Evolutionary conservation across 305 asterid species (phyloP).

Genomic region (Salvia sclarea): DNA sequence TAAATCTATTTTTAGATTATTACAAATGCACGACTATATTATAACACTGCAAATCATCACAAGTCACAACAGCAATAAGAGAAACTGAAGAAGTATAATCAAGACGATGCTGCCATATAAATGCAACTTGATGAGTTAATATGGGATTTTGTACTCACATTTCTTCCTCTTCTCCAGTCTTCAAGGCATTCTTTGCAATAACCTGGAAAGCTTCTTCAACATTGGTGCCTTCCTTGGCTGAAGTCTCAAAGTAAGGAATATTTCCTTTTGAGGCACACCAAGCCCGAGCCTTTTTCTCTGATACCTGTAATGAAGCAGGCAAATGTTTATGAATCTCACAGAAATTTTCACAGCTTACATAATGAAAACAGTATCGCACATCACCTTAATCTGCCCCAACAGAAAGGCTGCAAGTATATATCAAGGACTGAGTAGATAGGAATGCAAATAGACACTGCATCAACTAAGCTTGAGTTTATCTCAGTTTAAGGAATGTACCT

Average conservation of each 20-base stretch:
- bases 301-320: conserved; percentile 44
- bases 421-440: not conserved
- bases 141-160: conserved; percentile 57
- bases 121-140: conserved; percentile 18
- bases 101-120: not conserved
- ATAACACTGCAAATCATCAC: not conserved
- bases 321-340: conserved; percentile 19
- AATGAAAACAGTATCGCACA: not conserved
- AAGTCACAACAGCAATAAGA: not conserved
- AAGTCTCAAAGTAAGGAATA: conserved; percentile 72
- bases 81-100: conserved; percentile 1
- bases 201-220: conserved; percentile 71
- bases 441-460: not conserved
- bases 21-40: not conserved
- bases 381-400: not conserved
- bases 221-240: conserved; percentile 74
- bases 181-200: conserved; percentile 68
- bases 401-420: not conserved
- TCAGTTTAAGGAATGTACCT: not conserved
- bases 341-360: not conserved
- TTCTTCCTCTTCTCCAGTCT: conserved; percentile 72
- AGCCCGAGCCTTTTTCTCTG: conserved; percentile 76
- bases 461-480: not conserved
- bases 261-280: conserved; percentile 81
- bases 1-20: not conserved